phyloP scores from a whole-genome alignment of 352 stramenopile genomes.

The Phytophthora ramorum region DNA sequence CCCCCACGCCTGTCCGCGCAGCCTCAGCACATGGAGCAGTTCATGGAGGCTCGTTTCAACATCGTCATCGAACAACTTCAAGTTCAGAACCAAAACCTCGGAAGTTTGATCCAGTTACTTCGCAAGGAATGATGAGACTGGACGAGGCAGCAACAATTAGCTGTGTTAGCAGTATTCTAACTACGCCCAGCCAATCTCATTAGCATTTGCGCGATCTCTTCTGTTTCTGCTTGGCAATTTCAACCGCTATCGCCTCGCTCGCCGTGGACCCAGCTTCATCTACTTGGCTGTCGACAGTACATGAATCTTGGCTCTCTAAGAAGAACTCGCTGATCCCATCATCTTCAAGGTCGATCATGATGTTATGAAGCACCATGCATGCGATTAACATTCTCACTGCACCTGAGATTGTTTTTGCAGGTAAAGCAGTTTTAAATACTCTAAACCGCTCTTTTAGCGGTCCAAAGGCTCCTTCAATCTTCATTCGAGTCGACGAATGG shows the following conservation, averaged over 20 bases:
- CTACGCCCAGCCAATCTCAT: not conserved
- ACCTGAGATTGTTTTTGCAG: not conserved
- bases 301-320: not conserved
- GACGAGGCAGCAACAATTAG: not conserved
- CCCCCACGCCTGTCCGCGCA: not conserved
- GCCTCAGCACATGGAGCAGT: not conserved
- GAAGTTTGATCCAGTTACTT: not conserved
- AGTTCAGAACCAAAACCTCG: not conserved
- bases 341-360: not conserved
- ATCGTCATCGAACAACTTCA: not conserved
- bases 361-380: not conserved
- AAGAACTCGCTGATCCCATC: conserved; percentile 1
- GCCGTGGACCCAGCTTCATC: not conserved
- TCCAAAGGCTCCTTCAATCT: conserved; percentile 2
- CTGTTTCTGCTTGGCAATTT: not conserved
- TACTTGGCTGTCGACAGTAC: not conserved
- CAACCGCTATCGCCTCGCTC: not conserved
- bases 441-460: not conserved
- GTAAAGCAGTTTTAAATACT: not conserved
- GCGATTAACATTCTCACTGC: not conserved
- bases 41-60: not conserved
- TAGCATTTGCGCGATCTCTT: not conserved
- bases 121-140: not conserved
- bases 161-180: not conserved
- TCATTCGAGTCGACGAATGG: not conserved